Conservation (phyloP, 2,329 filamentous ascomycete genomes). For the Alternaria longipes region DNA sequence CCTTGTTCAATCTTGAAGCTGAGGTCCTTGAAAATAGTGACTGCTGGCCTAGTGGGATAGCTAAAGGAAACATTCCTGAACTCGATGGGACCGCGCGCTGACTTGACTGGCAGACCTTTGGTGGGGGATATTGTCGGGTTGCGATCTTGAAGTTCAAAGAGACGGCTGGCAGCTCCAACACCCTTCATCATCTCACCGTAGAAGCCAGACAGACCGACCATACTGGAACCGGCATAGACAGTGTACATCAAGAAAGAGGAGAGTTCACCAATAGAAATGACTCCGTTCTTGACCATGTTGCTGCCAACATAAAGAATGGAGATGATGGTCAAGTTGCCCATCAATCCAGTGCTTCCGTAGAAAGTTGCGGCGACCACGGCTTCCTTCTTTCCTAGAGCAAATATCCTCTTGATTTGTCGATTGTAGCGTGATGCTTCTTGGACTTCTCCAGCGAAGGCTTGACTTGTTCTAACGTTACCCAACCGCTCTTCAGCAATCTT, state of each 20-base stretch:
- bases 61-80: conserved; percentile 88
- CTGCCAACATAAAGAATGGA: conserved; percentile 90
- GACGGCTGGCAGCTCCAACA: conserved; percentile 91
- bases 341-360: conserved; percentile 85
- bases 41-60: conserved; percentile 92
- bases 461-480: conserved; percentile 94
- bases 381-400: conserved; percentile 85
- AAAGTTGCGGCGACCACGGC: conserved; percentile 90
- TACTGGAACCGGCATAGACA: conserved; percentile 82
- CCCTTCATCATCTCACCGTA: conserved; percentile 99
- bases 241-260: conserved; percentile 99
- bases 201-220: conserved; percentile 94
- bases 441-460: conserved; percentile 93
- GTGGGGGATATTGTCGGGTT: conserved; percentile 88
- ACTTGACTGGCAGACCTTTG: conserved; percentile 78
- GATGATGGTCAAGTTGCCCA: conserved; percentile 96
- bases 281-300: conserved; percentile 84
- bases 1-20: conserved; percentile 92
- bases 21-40: conserved; percentile 87
- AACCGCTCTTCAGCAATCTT: conserved; percentile 99
- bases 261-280: conserved; percentile 89
- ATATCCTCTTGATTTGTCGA: conserved; percentile 89
- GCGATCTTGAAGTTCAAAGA: conserved; percentile 95
- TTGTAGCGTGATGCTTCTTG: conserved; percentile 93
- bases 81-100: conserved; percentile 86